Evolutionary conservation across 495 filamentous ascomycete species (phyloP).

Genomic region (Talaromyces adpressus): DNA sequence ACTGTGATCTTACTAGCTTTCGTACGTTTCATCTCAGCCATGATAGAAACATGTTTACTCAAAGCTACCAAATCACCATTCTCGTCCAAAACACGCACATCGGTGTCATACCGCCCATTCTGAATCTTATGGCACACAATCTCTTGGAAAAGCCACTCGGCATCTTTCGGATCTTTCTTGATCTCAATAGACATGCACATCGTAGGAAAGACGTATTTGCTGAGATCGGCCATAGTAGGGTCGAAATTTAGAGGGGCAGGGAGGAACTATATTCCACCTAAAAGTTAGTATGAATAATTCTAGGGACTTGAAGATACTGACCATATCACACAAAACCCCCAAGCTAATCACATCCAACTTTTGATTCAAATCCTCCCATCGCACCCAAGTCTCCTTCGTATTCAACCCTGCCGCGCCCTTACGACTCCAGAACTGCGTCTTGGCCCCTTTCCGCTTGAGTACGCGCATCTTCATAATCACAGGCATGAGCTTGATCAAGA

Average conservation of each 20-base stretch:
- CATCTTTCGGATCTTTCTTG: constrained; percentile 3
- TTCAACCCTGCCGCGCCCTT: background rate
- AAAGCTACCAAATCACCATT: constrained; percentile 4
- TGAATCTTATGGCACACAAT: background rate
- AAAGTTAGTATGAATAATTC: background rate
- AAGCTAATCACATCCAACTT: constrained; percentile 4
- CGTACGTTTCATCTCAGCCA: constrained; percentile 1
- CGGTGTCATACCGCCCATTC: constrained; percentile 1
- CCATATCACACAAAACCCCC: constrained; percentile 1
- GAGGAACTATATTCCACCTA: background rate
- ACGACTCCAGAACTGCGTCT: background rate
- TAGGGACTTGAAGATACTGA: background rate
- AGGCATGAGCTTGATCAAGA: constrained; percentile 6
- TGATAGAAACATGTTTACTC: constrained; percentile 4
- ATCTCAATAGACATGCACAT: constrained; percentile 4
- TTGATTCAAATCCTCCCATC: background rate
- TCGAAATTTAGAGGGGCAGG: constrained; percentile 6
- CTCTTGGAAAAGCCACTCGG: constrained; percentile 5
- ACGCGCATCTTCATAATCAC: background rate
- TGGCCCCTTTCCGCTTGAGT: background rate
- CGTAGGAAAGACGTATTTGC: constrained; percentile 6
- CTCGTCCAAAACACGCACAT: constrained; percentile 5
- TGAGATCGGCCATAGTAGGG: constrained; percentile 4
- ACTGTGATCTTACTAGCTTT: constrained; percentile 4
- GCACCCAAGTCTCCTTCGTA: constrained; percentile 1